Conservation (phyloP, 1,284 basidiomycete species). For the Cerioporus squamosus region DNA sequence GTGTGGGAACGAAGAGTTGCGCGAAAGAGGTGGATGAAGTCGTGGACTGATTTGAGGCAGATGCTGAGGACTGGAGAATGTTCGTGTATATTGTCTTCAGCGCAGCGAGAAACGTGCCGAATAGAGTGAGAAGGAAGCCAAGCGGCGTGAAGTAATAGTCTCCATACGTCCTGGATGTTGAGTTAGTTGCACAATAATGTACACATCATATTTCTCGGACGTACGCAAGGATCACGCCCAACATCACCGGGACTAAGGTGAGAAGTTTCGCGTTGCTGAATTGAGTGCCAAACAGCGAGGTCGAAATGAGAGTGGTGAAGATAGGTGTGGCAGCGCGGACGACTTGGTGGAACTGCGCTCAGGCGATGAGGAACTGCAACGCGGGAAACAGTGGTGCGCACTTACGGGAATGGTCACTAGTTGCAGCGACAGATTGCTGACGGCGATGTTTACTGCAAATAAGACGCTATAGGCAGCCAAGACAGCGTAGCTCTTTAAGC, state of each 20-base stretch:
- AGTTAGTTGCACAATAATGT: not conserved
- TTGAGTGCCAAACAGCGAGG: conserved; percentile 54
- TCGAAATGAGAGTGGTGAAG: conserved; percentile 84
- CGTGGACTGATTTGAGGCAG: conserved; percentile 14
- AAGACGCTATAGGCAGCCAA: conserved; percentile 83
- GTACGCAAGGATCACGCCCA: conserved; percentile 91
- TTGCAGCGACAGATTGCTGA: conserved; percentile 88
- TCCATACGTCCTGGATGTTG: conserved; percentile 75
- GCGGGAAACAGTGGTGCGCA: conserved; percentile 23
- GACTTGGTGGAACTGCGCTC: conserved; percentile 87
- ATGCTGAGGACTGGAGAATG: conserved; percentile 61
- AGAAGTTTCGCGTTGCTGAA: conserved; percentile 65
- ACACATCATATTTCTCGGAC: conserved; percentile 38
- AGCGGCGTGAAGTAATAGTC: conserved; percentile 87
- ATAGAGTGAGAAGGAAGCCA: conserved; percentile 84
- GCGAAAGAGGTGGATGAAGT: conserved; percentile 15
- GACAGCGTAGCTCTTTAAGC: conserved; percentile 60
- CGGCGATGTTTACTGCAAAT: conserved; percentile 91
- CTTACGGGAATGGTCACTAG: conserved; percentile 90
- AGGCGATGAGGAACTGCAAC: not conserved
- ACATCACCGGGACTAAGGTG: conserved; percentile 86
- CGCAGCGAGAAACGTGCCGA: conserved; percentile 89
- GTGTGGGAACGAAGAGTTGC: conserved; percentile 45
- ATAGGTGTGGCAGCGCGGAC: conserved; percentile 91
- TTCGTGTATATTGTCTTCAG: conserved; percentile 92